Conservation (phyloP, 1,284 basidiomycete genomes). For the Microbotryum lychnidis-dioicae region DNA sequence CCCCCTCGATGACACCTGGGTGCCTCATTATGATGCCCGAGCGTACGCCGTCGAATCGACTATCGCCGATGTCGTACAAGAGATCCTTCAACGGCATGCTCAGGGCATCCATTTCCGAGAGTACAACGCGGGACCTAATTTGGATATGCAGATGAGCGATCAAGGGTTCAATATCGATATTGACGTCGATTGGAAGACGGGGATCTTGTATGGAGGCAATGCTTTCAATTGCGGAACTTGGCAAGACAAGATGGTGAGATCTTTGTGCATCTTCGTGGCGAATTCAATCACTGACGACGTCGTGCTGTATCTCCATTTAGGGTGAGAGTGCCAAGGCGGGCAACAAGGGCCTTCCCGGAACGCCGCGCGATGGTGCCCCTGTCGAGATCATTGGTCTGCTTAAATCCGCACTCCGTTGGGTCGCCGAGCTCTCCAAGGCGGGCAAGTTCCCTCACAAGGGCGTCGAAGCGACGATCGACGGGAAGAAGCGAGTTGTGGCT, state of each 20-base stretch:
- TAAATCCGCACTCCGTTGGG: constrained; percentile 87
- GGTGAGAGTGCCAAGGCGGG: constrained; percentile 83
- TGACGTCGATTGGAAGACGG: constrained; percentile 87
- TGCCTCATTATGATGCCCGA: constrained; percentile 74
- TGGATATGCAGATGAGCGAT: constrained; percentile 91
- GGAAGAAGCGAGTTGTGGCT: constrained; percentile 62
- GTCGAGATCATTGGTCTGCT: constrained; percentile 89
- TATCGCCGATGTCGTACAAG: constrained; percentile 88
- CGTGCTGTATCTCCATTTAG: constrained; percentile 34
- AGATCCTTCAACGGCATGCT: constrained; percentile 89
- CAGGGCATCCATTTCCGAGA: constrained; percentile 89
- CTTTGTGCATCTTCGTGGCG: not conserved
- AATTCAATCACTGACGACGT: not conserved
- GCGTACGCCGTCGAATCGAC: constrained; percentile 75
- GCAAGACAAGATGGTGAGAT: constrained; percentile 33
- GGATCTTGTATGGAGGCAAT: constrained; percentile 82
- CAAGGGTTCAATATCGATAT: constrained; percentile 92
- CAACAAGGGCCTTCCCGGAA: constrained; percentile 87
- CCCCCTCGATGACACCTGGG: constrained; percentile 87
- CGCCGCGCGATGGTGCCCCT: constrained; percentile 89
- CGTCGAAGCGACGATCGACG: constrained; percentile 67
- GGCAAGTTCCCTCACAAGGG: constrained; percentile 85
- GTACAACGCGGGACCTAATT: constrained; percentile 87
- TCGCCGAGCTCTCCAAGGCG: constrained; percentile 56
- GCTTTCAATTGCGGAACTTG: constrained; percentile 45